Evolutionary conservation across 2,329 filamentous ascomycete genomes (phyloP).

Genomic region (Fusarium sp.): DNA sequence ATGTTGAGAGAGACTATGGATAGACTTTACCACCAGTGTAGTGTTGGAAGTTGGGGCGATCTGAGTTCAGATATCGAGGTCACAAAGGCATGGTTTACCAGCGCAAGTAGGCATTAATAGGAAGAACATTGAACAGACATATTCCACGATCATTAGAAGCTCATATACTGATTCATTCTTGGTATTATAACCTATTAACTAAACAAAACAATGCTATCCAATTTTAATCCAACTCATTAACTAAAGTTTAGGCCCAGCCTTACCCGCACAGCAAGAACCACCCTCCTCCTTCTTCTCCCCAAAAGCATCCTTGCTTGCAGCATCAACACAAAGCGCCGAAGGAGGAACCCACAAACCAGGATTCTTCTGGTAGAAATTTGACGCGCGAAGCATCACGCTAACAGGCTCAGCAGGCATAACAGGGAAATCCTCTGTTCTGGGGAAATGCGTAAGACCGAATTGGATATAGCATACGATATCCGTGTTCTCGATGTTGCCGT

Average conservation of each 20-base stretch:
- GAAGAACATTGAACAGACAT: too few species aligned
- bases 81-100: too few species aligned
- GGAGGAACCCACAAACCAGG: conserved; percentile 85
- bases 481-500: conserved; percentile 78
- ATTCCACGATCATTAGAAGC: too few species aligned
- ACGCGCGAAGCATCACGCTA: conserved; percentile 79
- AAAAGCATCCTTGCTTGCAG: conserved; percentile 40
- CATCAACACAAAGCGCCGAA: conserved; percentile 44
- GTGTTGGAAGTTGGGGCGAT: too few species aligned
- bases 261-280: conserved; percentile 40
- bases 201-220: neutral
- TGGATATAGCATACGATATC: conserved; percentile 95
- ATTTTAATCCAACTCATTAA: neutral
- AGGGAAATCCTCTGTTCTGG: conserved; percentile 89
- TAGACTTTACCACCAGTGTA: too few species aligned
- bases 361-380: conserved; percentile 86
- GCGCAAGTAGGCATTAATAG: too few species aligned
- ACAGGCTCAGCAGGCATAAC: conserved; percentile 92
- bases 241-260: conserved; percentile 29
- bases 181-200: neutral
- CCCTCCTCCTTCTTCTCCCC: conserved; percentile 31
- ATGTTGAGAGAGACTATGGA: too few species aligned
- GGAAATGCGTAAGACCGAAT: conserved; percentile 91
- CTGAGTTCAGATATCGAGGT: too few species aligned
- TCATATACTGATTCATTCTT: too few species aligned